These are phyloP conservation scores for Biscogniauxia mediterranea DNA, from an alignment of 2,329 filamentous ascomycete species.

Conservation along the genomic window DNA sequence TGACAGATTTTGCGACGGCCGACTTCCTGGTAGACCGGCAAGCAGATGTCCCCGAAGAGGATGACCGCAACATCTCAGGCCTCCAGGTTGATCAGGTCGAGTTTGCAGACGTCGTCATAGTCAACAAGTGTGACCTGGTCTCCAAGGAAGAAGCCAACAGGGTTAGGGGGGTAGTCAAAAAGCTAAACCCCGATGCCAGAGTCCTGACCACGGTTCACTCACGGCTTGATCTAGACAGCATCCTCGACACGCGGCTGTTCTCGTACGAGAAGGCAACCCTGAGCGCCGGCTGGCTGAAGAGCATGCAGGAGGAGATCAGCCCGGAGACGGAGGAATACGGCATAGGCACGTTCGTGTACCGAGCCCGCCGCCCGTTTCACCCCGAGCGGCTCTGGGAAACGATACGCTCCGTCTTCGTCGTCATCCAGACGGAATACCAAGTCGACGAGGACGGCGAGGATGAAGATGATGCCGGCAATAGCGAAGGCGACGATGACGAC, in stretches of 20 bases:
- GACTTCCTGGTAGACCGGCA: slow-evolving; percentile 65
- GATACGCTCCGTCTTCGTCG: slow-evolving; percentile 47
- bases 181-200: slow-evolving; percentile 66
- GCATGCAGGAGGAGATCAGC: slow-evolving; percentile 68
- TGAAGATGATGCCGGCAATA: slow-evolving; percentile 31
- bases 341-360: slow-evolving; percentile 69
- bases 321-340: slow-evolving; percentile 73
- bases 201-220: slow-evolving; percentile 58
- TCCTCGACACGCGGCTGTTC: slow-evolving; percentile 66
- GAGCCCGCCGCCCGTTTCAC: slow-evolving; percentile 54
- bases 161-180: slow-evolving; percentile 53
- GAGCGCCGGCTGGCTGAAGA: slow-evolving; percentile 68
- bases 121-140: slow-evolving; percentile 70
- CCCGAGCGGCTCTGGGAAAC: slow-evolving; percentile 45
- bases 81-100: slow-evolving; percentile 77
- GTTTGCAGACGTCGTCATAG: slow-evolving; percentile 70
- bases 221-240: slow-evolving; percentile 54
- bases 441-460: slow-evolving; percentile 26
- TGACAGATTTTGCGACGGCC: slow-evolving; percentile 68
- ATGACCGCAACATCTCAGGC: slow-evolving; percentile 72
- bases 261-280: slow-evolving; percentile 62
- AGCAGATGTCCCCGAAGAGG: slow-evolving; percentile 59
- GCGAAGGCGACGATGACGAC: slow-evolving; percentile 8
- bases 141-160: slow-evolving; percentile 35
- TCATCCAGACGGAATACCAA: slow-evolving; percentile 45